Base-by-base conservation (phyloP, 768 basidiomycete genomes). In the Mycena indigotica region DNA sequence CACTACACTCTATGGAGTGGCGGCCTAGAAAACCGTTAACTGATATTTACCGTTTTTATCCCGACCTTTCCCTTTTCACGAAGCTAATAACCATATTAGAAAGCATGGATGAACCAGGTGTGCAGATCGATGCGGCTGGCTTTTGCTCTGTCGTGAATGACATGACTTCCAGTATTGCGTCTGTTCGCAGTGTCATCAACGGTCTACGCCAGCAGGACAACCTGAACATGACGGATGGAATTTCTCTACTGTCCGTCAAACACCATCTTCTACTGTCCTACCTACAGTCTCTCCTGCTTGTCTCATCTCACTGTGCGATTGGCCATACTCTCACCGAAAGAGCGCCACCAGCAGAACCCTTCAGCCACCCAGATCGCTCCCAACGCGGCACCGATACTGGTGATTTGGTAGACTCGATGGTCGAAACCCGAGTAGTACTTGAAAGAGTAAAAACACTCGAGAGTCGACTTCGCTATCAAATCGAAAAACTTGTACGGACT, bases 391-490 rank as follows among this genome's bases (percentile, higher is more conserved):
- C 72, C 5, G 77, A 72, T n/a, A 69, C 80, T 0, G 92, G 92
- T 2, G 92, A 95, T 70, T 66, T 92, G 5, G 86, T 94, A 5
- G 89, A 91, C 65, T 82, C 84, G 1, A 82, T 93, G 77, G 80
- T 95, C 28, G 86, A 96, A 67, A 80, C 82, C 19, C 84, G 94
- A 13, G 76, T 95, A 41, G 84, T 93, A 8, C 81, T 98, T 44
- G 97, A 99, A 69, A 98, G 97, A 75, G 80, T 89, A 48, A 88
- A 88, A 57, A 80, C 84, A 0, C 80, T 99, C 23, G 95, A 98
- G 72, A 79, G 80, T 52, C 87, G 91, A 67, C 89, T 99, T 82
- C 85, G 83, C 48, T 98, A 99, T 71, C 97, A 98, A 70, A 93
- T 99, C 65, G 94, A 98, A 64, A 98, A 98, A 70, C 83, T 99